Base-by-base conservation (phyloP, 2,329 filamentous ascomycete species). In the Fusarium fracticaudum region DNA sequence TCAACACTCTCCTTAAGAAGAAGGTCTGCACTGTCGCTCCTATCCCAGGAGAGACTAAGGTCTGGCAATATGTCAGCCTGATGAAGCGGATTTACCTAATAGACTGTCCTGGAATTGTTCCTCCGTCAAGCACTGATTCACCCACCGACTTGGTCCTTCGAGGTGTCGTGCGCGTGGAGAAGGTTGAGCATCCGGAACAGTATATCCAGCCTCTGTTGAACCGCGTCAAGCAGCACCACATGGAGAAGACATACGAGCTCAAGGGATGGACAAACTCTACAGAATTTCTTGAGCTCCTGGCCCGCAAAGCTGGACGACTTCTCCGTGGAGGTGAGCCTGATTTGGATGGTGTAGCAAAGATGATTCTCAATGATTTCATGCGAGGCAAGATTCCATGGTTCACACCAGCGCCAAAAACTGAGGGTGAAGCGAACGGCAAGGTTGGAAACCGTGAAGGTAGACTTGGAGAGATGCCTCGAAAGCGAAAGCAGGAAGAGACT, bases 321-420 rank as follows among this genome's bases (percentile, higher is more conserved):
- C 86, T 98, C 22, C 95, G 94, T 81, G 96, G 94, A 66, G 96
- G 96, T n/a, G 96, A 98, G 81, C 93, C 96, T 8, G 96, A 99
- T 82, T 85, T 98, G 63, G 96, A 98, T 78, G 95, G 95, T 78
- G 95, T 98, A 54, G 96, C 96, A 3, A 98, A 98, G 84, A 98
- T 98, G 91, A 93, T 99, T 2, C 85, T 99, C 68, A 98, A 98
- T 79, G 96, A 99, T 80, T 99, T 98, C 81, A 90, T 98, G 79
- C 87, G 96, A 73, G 96, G 96, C 64, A 98, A 96, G 84, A 94
- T 98, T 33, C 96, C 96, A 3, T 99, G 97, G 96, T 99, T 95
- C 80, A 96, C 94, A 1, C 91, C 94, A 14, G 92, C 95, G 15
- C 94, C 95, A 5, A 86, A 84, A 20, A 84, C 85, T 6, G 88